These are phyloP conservation scores for Candida montana DNA, from an alignment of 805 yeast species.

Conservation along the genomic window DNA sequence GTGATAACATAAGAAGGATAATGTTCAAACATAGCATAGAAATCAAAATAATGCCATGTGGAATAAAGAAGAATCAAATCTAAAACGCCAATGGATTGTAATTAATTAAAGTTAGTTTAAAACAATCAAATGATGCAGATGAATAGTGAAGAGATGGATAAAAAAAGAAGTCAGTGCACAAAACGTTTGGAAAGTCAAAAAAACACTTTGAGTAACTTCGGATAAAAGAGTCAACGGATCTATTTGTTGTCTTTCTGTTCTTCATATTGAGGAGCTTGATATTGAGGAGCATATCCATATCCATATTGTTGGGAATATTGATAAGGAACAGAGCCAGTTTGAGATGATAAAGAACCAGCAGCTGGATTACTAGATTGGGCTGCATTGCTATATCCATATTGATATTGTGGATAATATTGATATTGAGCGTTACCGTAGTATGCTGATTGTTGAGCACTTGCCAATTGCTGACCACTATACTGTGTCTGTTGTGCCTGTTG, in stretches of 20 bases:
- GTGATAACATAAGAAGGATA: no score
- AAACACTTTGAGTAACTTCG: no score
- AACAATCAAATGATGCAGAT: no score
- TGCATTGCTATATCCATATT: slow-evolving; percentile 4
- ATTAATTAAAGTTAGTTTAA: no score
- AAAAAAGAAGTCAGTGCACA: no score
- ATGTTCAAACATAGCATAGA: no score
- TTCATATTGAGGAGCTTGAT: slow-evolving; percentile 21
- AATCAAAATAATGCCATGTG: no score
- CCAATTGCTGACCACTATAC: slow-evolving; percentile 2
- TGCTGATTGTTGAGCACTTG: slow-evolving; percentile 7
- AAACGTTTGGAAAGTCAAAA: no score
- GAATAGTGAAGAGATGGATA: no score
- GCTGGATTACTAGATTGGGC: neutral
- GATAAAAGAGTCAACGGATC: no score
- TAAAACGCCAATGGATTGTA: no score
- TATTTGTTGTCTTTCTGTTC: slow-evolving; percentile 20
- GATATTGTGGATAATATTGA: slow-evolving; percentile 13
- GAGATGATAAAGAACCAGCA: slow-evolving; percentile 6
- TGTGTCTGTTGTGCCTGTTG: slow-evolving; percentile 4
- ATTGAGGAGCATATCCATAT: slow-evolving; percentile 24
- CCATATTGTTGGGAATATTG: slow-evolving; percentile 21
- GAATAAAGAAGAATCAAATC: no score
- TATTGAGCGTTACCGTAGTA: slow-evolving; percentile 8
- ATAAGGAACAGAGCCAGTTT: slow-evolving; percentile 7